phyloP scores from a whole-genome alignment of 352 stramenopile genomes.

The Nothophytophthora sp. region DNA sequence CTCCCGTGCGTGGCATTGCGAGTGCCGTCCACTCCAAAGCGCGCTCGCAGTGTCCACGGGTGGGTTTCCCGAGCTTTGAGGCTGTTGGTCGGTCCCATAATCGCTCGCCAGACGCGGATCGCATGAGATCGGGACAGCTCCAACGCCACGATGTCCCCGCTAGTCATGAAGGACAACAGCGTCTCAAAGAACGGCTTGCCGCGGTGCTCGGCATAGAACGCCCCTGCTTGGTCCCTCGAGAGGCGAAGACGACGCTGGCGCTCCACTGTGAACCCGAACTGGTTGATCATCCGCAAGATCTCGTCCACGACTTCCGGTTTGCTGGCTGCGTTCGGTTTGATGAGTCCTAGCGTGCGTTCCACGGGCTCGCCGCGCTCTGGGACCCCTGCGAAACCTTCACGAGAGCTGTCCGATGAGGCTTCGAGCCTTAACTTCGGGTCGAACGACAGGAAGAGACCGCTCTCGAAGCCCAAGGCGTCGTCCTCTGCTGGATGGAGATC shows the following conservation, averaged over 20 bases:
- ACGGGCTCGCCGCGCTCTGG: slow-evolving; percentile 15
- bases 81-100: slow-evolving; percentile 85
- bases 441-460: slow-evolving; percentile 41
- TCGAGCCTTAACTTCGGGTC: slow-evolving; percentile 9
- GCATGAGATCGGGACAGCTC: slow-evolving; percentile 44
- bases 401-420: background rate
- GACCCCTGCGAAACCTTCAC: background rate
- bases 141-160: slow-evolving; percentile 58
- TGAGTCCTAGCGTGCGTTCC: slow-evolving; percentile 52
- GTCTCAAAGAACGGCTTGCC: slow-evolving; percentile 64
- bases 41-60: slow-evolving; percentile 61
- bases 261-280: slow-evolving; percentile 58
- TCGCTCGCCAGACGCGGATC: slow-evolving; percentile 60
- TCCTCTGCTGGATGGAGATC: slow-evolving; percentile 22
- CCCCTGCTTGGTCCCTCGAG: slow-evolving; percentile 42
- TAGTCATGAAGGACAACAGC: slow-evolving; percentile 72
- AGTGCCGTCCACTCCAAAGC: slow-evolving; percentile 81
- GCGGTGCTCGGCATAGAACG: slow-evolving; percentile 67
- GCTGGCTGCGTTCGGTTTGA: slow-evolving; percentile 60
- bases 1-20: slow-evolving; percentile 85
- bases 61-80: slow-evolving; percentile 40
- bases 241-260: slow-evolving; percentile 35
- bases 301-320: slow-evolving; percentile 21
- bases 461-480: slow-evolving; percentile 38
- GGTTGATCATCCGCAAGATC: slow-evolving; percentile 39